Percentiles rank a stretch among this genome's conserved stretches.
Conservation (phyloP, 1,139 yeast species). For the Saccharomyces hybrid region DNA sequence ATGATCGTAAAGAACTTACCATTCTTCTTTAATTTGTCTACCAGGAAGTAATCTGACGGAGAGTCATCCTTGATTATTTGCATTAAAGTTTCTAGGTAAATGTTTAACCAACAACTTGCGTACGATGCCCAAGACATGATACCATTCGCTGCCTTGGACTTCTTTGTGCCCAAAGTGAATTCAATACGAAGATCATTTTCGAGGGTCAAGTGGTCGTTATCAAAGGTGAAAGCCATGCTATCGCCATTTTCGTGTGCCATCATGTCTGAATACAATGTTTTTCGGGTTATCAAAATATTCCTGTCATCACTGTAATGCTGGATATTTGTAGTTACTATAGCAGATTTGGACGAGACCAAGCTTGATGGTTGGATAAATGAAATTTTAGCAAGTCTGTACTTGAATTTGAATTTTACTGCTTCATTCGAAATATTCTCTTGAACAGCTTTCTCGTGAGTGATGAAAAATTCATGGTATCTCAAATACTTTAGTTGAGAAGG, state of each 20-base stretch:
- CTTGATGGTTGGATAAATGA: constrained; percentile 17
- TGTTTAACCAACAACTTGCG: constrained; percentile 35
- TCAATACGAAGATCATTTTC: constrained; percentile 22
- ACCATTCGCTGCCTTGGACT: constrained; percentile 13
- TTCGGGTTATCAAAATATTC: constrained; percentile 5
- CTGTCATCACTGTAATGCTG: constrained; percentile 20
- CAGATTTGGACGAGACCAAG: constrained; percentile 11
- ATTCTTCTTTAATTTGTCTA: constrained; percentile 15
- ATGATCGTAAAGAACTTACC: constrained; percentile 20
- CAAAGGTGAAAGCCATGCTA: neutral
- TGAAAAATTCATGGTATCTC: constrained; percentile 44
- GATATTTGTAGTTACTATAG: constrained; percentile 17
- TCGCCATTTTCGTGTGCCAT: neutral
- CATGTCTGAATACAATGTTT: neutral
- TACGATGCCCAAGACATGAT: constrained; percentile 20
- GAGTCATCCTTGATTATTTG: constrained; percentile 10
- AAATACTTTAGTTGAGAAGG: constrained; percentile 62
- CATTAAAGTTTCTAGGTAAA: constrained; percentile 29
- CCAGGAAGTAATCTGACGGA: constrained; percentile 1
- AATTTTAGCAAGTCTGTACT: constrained; percentile 15
- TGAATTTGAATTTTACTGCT: constrained; percentile 8
- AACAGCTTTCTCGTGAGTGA: constrained; percentile 13
- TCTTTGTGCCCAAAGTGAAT: constrained; percentile 10
- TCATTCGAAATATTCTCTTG: constrained; percentile 9
- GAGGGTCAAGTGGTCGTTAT: neutral